Evolutionary conservation across 2,329 filamentous ascomycete genomes (phyloP), one percentile per base, ranked within the genome.

Genomic region (Fusarium chuoi): DNA sequence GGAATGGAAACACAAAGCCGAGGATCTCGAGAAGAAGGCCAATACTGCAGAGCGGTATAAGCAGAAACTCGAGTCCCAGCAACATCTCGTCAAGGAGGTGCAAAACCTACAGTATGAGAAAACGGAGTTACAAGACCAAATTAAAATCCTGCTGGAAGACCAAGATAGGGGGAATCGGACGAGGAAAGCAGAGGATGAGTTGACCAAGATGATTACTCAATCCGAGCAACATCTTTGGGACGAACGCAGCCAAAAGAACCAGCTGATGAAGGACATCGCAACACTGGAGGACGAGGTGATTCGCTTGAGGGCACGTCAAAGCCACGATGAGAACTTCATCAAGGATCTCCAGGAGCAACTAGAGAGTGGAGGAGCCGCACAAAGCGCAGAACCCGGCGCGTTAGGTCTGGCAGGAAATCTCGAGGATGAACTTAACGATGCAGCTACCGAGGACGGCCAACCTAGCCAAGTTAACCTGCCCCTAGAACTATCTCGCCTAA

Each of bases 21-120:
- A 88, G 66, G 87, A 90, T 67, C 83, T 91, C 18, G 85, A 87
- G 58, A 90, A 89, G 78, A 90, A 90, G 75, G 89, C 90, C 68
- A 92, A 92, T 73, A 89, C 86, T 62, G 88, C 88, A 13, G 90
- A 91, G 62, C 85, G 90, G 64, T 89, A 89, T 78, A 88, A 89
- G 79, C 88, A 90, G 79, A 91, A 92, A 80, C 84, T 92, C 20
- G 88, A 90, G 77, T 84, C 85, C 20, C 86, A 88, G 75, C 88
- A 87, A 64, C 83, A 85, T 24, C 82, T 90, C 39, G 88, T 89
- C 67, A 86, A 85, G 62, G 89, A 91, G 73, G 86, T 90, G 54
- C 84, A 87, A 59, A 85, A 86, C 39, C 83, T 91, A 12, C 85
- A 87, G 64, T 87, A 87, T 66, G 88, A 89, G 75, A 85, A 87